phyloP scores from a whole-genome alignment of 305 asterid species.

The Solanum hybrid region DNA sequence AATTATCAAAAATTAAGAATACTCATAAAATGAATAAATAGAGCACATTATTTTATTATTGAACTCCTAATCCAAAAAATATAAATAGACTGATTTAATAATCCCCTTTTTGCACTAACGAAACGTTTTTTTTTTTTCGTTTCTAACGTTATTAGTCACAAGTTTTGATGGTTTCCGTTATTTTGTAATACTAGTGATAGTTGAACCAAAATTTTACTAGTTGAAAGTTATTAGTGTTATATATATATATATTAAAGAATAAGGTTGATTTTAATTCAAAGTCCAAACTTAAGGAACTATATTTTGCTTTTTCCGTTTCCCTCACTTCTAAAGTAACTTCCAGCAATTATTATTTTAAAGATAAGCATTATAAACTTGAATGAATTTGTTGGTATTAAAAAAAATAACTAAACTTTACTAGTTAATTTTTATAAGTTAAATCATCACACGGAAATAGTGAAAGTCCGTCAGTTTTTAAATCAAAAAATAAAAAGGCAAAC shows the following conservation, averaged over 20 bases:
- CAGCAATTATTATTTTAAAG: not conserved
- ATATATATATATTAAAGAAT: too few relatives aligned
- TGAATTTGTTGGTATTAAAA: not conserved
- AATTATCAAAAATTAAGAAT: not conserved
- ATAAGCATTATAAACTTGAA: not conserved
- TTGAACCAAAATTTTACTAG: not conserved
- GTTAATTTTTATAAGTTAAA: not conserved
- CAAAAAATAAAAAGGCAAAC: too few relatives aligned
- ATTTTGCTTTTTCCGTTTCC: not conserved
- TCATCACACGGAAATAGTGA: not conserved
- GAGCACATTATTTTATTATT: not conserved
- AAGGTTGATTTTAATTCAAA: not conserved
- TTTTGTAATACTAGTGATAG: not conserved
- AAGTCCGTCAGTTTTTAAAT: too few relatives aligned
- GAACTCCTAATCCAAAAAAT: not conserved
- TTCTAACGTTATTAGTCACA: not conserved
- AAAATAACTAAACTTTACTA: not conserved
- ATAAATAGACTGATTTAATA: not conserved
- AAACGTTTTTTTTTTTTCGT: not conserved
- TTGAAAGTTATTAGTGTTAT: not conserved
- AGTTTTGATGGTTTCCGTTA: not conserved
- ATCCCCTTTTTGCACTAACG: not conserved
- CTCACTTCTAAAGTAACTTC: not conserved
- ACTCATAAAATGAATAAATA: not conserved
- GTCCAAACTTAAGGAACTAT: not conserved